Evolutionary conservation across 768 basidiomycete species (phyloP), one percentile per base, ranked within the genome.

Genomic region (Auriscalpium microsporum): DNA sequence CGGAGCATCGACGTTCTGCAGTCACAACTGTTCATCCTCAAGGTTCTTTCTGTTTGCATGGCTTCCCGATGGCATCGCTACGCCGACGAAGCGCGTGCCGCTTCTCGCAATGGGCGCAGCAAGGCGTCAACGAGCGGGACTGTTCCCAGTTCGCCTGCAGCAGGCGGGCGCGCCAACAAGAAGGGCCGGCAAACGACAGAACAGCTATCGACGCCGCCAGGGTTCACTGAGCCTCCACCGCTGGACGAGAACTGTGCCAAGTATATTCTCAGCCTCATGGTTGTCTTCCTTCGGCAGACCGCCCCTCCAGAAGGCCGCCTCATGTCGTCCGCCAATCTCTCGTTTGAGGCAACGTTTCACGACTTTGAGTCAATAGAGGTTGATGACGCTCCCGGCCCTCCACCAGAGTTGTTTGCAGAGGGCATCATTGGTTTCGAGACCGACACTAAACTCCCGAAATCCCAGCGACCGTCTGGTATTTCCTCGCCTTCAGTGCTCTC

Each of bases 1-100:
- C 71, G 79, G 55, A 73, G 83, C 3, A 74, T 89, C 16, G 86
- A 91, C 54, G 79, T 86, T 45, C 77, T 93, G 4, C 91, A 94
- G 65, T 94, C 92, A 0, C 89, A 94, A 66, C 75, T 94, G 2
- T 90, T 90, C 62, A 71, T 94, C 40, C 76, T 94, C 63, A 91
- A 94, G 70, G 83, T 94, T 21, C 69, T 95, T 11, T 78, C 86
- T 0, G 75, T 86, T 45, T 81, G 84, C 48, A 82, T 94, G 78
- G 81, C 87, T 5, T 83, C 87, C 14, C 82, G 88, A 35, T 92
- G 87, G 87, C 75, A 72, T 37, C 45, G 73, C n/a, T 71, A 73
- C 50, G 65, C 74, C 6, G 72, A 76, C n/a, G 68, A 69, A 46
- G 64, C 61, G 17, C 71, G 75, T 13, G 67, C 77, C 8, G 66